These are phyloP conservation scores for Dictyostelium discoideum DNA, from an alignment of 78 protist genomes.

Conservation along the genomic window dicty_2.7 NC_007088.5:7526501-7527000, in stretches of 20 bases:
- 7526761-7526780: constrained; percentile 76
- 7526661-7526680: not conserved
- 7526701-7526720: constrained; percentile 52
- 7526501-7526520: constrained; percentile 5
- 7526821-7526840: constrained; percentile 77
- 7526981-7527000: constrained; percentile 95
- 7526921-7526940: constrained; percentile 86
- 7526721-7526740: constrained; percentile 87
- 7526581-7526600: constrained; percentile 16
- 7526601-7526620: constrained; percentile 47
- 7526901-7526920: constrained; percentile 93
- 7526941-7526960: constrained; percentile 92
- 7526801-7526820: constrained; percentile 64
- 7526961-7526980: constrained; percentile 95
- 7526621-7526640: not conserved
- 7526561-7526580: not conserved
- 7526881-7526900: constrained; percentile 56
- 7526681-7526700: constrained; percentile 28
- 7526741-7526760: constrained; percentile 90
- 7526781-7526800: constrained; percentile 67
- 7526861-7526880: constrained; percentile 55
- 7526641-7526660: constrained; percentile 16
- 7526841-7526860: constrained; percentile 55
- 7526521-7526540: not conserved
- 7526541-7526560: constrained; percentile 30